Evolutionary conservation across 2,329 filamentous ascomycete genomes (phyloP).

Genomic region (Capronia americana): DNA sequence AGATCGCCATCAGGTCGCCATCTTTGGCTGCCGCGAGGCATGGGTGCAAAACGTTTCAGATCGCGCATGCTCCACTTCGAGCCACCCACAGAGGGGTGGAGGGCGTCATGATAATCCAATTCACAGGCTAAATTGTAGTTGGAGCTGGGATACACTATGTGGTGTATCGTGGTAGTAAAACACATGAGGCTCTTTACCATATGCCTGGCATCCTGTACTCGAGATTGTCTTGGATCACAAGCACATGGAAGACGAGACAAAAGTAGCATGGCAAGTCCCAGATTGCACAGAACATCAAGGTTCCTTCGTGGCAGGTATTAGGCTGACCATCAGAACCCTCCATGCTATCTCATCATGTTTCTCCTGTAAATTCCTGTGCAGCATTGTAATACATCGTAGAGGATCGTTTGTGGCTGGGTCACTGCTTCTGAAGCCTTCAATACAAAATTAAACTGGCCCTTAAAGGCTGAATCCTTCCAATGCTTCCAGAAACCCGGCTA

Average conservation of each 20-base stretch:
- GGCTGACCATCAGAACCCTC: not conserved
- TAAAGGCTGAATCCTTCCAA: slow-evolving; percentile 45
- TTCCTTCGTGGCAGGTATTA: not conserved
- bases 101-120: not conserved
- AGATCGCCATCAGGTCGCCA: not conserved
- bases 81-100: not conserved
- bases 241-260: not conserved
- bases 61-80: not conserved
- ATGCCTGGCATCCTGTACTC: not conserved
- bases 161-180: not conserved
- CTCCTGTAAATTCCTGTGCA: not conserved
- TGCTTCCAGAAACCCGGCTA: slow-evolving; percentile 50
- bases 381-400: slow-evolving; percentile 3
- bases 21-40: not conserved
- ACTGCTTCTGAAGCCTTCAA: slow-evolving; percentile 5
- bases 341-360: not conserved
- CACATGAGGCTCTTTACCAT: not conserved
- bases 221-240: not conserved
- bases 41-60: not conserved
- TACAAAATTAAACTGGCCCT: not conserved
- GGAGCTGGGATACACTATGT: not conserved
- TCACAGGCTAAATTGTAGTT: not conserved
- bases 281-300: not conserved
- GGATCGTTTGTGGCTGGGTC: slow-evolving; percentile 22
- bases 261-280: not conserved